Evolutionary conservation across 1,284 basidiomycete genomes (phyloP).

Genomic region (Ceratobasidium sp.): DNA sequence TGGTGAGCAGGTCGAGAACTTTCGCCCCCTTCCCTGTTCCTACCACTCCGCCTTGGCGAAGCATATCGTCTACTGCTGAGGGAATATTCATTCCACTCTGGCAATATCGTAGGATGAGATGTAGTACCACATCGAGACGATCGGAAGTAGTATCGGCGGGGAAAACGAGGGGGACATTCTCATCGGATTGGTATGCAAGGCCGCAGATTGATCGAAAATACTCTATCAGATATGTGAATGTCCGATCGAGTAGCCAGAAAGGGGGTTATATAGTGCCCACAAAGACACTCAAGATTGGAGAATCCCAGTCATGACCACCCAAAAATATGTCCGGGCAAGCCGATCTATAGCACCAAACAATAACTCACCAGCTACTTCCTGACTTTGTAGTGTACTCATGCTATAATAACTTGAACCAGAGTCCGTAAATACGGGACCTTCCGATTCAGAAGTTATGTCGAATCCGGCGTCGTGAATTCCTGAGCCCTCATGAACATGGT

Average conservation of each 20-base stretch:
- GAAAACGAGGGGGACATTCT: conserved; percentile 23
- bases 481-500: not conserved
- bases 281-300: too few relatives aligned
- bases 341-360: not conserved
- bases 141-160: conserved; percentile 24
- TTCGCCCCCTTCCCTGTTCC: not conserved
- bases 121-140: conserved; percentile 11
- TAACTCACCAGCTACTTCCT: conserved; percentile 16
- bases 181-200: conserved; percentile 11
- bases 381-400: conserved; percentile 31
- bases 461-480: not conserved
- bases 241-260: too few relatives aligned
- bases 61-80: conserved; percentile 3
- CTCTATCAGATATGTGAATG: not conserved
- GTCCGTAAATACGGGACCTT: not conserved
- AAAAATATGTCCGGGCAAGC: too few relatives aligned
- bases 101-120: conserved; percentile 1
- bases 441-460: not conserved
- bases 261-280: too few relatives aligned
- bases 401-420: not conserved
- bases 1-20: conserved; percentile 14
- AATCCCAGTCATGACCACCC: too few relatives aligned
- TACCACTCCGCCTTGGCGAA: not conserved
- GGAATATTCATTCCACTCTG: conserved; percentile 7
- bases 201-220: conserved; percentile 21